phyloP scores from a whole-genome alignment of 441 rosid species.

The Erodium trifolium region DNA sequence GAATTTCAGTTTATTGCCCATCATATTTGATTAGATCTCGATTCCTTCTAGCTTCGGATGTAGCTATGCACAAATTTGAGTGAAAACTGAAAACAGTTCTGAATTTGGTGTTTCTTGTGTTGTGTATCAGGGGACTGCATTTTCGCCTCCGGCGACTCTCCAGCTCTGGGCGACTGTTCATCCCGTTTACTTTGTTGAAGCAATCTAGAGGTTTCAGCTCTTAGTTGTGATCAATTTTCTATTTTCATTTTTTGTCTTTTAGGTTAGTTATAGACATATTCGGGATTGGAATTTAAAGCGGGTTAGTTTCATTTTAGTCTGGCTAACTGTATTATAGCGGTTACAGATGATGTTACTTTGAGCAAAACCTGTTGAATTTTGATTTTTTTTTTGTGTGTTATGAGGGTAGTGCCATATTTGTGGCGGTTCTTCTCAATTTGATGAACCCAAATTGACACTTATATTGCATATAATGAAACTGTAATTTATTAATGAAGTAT shows the following conservation, averaged over 20 bases:
- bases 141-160: background rate
- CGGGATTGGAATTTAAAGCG: background rate
- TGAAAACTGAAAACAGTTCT: background rate
- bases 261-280: background rate
- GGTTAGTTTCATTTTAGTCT: constrained; percentile 8
- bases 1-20: background rate
- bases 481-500: background rate
- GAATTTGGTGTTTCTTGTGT: constrained; percentile 7
- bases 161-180: constrained; percentile 8
- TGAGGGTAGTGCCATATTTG: constrained; percentile 7
- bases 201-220: constrained; percentile 13
- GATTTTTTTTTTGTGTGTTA: background rate
- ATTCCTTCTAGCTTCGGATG: background rate
- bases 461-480: background rate
- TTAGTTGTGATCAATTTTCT: constrained; percentile 7
- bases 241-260: background rate
- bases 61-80: constrained; percentile 4
- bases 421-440: background rate
- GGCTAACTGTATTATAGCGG: background rate
- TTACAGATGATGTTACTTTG: constrained; percentile 5
- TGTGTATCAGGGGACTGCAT: constrained; percentile 12
- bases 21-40: constrained; percentile 9
- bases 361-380: constrained; percentile 5
- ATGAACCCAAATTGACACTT: background rate
- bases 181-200: constrained; percentile 9